Base-by-base conservation (phyloP, 352 stramenopile genomes). In the Phytopythium litorale region DNA sequence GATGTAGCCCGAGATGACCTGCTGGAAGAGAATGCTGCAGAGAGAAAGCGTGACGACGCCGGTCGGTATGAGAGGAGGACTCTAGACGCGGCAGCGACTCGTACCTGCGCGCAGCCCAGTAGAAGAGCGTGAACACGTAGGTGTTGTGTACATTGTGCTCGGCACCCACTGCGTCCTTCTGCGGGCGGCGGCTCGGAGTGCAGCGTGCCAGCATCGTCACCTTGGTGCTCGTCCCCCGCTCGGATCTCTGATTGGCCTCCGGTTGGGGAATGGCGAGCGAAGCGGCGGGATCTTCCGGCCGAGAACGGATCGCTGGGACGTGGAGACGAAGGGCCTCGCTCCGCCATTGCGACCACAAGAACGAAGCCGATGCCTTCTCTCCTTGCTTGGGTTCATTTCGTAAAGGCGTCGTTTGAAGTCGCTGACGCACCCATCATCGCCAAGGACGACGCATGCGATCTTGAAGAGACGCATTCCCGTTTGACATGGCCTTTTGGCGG, bases 111-210 rank as follows among this genome's bases (percentile, higher is more conserved):
- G 79, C 77, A 5, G 81, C 81, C 81, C 81, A 91, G 54, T 84
- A 85, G 76, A 91, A 91, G 63, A 91, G 77, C 59, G 78, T 89
- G 65, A 88, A 86, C 53, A 84, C 28, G 70, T 91, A 91, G 33
- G 81, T 73, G 35, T 68, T 81, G 68, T 81, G 72, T 55, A 91
- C 79, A 53, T 91, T 91, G 63, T 85, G 78, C 30, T 66, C 67
- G 11, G 73, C 45, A 21, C 63, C 50, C 13, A 28, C 50, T 5
- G 43, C 40, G 12, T 38, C 25, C 4, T 23, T 15, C 13, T 51
- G 38, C 12, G 5, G 21, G 38, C 38, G 11, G 21, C 15, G 42
- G 25, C 37, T 15, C 13, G 52, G 32, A 11, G 23, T 43, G 11
- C 52, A 58, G 52, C 52, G 33, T 9, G 32, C 18, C 8, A 40